Percentiles rank a stretch among this genome's conserved stretches.
Conservation (phyloP, 2,329 filamentous ascomycete genomes). For the Thielaviopsis punctulata region DNA sequence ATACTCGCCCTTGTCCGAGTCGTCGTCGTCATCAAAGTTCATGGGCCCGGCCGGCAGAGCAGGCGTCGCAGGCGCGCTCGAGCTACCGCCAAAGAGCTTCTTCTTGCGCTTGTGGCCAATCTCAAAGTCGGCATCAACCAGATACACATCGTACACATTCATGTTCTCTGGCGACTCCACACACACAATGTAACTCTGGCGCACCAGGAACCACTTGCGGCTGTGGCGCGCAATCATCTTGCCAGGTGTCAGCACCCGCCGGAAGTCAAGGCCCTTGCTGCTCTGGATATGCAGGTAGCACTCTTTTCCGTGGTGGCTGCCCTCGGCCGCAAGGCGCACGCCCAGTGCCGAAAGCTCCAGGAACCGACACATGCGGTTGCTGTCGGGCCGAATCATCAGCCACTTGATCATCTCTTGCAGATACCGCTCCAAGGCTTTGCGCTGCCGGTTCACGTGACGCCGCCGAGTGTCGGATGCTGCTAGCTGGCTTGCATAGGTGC, state of each 20-base stretch:
- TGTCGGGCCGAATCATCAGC: slow-evolving; percentile 92
- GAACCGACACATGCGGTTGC: slow-evolving; percentile 89
- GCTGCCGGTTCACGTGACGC: slow-evolving; percentile 65
- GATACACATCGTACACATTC: slow-evolving; percentile 95
- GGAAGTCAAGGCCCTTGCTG: slow-evolving; percentile 72
- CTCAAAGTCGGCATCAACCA: slow-evolving; percentile 80
- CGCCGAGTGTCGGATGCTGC: slow-evolving; percentile 32
- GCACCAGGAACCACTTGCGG: slow-evolving; percentile 95
- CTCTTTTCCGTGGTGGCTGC: slow-evolving; percentile 95
- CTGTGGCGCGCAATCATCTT: slow-evolving; percentile 69
- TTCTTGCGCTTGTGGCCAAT: slow-evolving; percentile 61
- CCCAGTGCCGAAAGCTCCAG: slow-evolving; percentile 86
- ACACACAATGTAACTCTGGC: slow-evolving; percentile 92
- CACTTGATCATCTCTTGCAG: slow-evolving; percentile 87
- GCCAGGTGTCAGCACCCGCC: slow-evolving; percentile 60
- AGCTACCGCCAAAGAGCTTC: slow-evolving; percentile 20
- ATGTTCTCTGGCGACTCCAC: slow-evolving; percentile 98
- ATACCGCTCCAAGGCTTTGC: slow-evolving; percentile 75
- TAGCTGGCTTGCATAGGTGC: slow-evolving; percentile 27
- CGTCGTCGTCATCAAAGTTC: slow-evolving; percentile 9
- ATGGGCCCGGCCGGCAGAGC: neutral
- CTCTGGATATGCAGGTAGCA: slow-evolving; percentile 86
- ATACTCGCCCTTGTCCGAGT: slow-evolving; percentile 10
- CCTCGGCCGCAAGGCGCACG: slow-evolving; percentile 82
- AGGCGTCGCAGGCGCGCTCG: slow-evolving; percentile 8